phyloP scores from a whole-genome alignment of 805 yeast species.

The Ogataea nakhonphanomensis region DNA sequence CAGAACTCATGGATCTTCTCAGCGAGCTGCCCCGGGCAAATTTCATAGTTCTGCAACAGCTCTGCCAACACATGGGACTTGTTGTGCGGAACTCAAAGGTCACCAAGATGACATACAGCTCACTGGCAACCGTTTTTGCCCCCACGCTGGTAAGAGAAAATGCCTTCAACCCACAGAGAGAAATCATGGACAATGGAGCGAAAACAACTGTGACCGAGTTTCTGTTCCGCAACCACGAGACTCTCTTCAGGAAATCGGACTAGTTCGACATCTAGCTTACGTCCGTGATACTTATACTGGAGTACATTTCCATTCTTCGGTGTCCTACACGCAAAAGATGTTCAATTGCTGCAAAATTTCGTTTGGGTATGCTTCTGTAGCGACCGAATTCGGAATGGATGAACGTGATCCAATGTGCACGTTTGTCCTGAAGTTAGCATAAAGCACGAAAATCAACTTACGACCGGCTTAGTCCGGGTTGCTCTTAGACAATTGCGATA shows the following conservation, averaged over 20 bases:
- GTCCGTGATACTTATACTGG: slow-evolving; percentile 68
- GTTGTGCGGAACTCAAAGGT: slow-evolving; percentile 50
- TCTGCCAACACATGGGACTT: slow-evolving; percentile 62
- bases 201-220: slow-evolving; percentile 78
- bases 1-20: slow-evolving; percentile 45
- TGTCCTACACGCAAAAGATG: slow-evolving; percentile 76
- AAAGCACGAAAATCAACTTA: slow-evolving; percentile 19
- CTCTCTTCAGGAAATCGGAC: slow-evolving; percentile 22
- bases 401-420: slow-evolving; percentile 32
- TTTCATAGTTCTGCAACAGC: slow-evolving; percentile 46
- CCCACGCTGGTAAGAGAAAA: slow-evolving; percentile 82
- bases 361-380: slow-evolving; percentile 55
- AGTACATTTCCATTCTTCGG: slow-evolving; percentile 67
- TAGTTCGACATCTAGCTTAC: slow-evolving; percentile 36
- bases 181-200: slow-evolving; percentile 78
- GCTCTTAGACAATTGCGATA: slow-evolving; percentile 48
- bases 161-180: slow-evolving; percentile 64
- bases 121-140: slow-evolving; percentile 89
- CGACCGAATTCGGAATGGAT: slow-evolving; percentile 57
- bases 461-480: slow-evolving; percentile 43
- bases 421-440: slow-evolving; percentile 24
- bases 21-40: slow-evolving; percentile 65
- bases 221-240: slow-evolving; percentile 48
- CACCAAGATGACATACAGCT: slow-evolving; percentile 81
- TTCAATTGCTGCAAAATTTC: slow-evolving; percentile 83